Base-by-base conservation (phyloP, 805 yeast genomes). In the Henningerozyma blattae region DNA sequence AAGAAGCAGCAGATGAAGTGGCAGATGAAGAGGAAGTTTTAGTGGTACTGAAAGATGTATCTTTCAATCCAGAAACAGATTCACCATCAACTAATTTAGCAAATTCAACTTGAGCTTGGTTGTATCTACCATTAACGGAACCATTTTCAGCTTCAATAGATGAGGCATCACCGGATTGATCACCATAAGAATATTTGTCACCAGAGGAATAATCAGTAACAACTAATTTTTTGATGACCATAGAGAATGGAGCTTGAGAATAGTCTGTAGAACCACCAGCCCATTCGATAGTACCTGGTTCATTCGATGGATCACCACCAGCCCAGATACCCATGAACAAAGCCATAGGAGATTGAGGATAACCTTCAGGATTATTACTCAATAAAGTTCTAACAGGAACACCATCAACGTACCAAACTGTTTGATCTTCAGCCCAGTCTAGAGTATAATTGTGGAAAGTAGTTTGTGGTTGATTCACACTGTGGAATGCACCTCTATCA, bases 311-410 rank as follows among this genome's bases (percentile, higher is more conserved):
- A 54, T 79, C 86, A 52, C 91, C 91, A 47, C 87, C 89, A 4
- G 86, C 86, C 89, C 91, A 80, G 22, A 75, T 59, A 43, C 91
- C 89, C 40, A 72, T 62, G 50, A 62, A 67, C 10, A 80, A 52
- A 43, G 62, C 67, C 87, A 86, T 83, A 32, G 96, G 96, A n/a
- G 85, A 63, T 60, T 86, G 94, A 28, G 96, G 96, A 56, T 71
- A 87, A 4, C 94, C 94, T 49, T 73, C 67, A 14, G 71, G 51
- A 16, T 76, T 62, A 36, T 62, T 58, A 36, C 72, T 65, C 9
- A 49, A 28, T 34, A 87, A 59, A 2, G 81, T 70, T 63, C 96
- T 74, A 8, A 83, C 73, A 1, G 66, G 63, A 6, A 42, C 50
- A 19, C 89, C 93, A 48, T 87, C 93, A 18, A 84, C 46, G 37